Conservation (phyloP, 345 rosid species). For the Eucalyptus erythrocorys region DNA sequence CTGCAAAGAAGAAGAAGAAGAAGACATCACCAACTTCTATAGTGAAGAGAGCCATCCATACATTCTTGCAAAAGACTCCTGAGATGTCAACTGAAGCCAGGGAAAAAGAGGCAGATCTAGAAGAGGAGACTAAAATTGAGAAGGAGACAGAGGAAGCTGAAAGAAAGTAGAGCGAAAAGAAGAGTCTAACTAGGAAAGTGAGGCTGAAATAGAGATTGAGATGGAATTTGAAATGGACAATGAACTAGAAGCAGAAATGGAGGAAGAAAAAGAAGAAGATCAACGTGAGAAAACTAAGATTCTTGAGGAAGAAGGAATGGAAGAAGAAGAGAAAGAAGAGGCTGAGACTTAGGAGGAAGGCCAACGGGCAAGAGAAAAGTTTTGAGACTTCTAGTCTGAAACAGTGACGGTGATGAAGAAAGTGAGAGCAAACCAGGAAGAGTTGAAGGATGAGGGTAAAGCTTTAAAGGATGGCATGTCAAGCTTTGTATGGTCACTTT, state of each 20-base stretch:
- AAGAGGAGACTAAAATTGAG: neutral
- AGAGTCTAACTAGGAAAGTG: too few species aligned
- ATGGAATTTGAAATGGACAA: neutral
- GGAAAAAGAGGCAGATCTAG: neutral
- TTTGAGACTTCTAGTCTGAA: neutral
- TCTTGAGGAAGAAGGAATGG: neutral
- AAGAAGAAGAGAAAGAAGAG: neutral
- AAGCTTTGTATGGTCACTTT: fast-evolving
- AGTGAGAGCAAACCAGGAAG: neutral
- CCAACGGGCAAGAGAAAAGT: neutral
- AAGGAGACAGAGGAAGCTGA: too few species aligned
- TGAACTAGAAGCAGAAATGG: neutral
- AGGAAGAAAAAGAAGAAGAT: neutral
- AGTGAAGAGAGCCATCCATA: neutral
- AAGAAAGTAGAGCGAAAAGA: too few species aligned
- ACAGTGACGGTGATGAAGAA: fast-evolving
- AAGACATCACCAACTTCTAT: neutral
- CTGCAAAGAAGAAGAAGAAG: too few species aligned
- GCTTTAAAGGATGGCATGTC: neutral
- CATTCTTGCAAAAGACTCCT: neutral
- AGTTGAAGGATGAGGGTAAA: neutral
- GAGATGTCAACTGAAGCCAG: neutral
- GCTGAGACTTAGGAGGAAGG: fast-evolving
- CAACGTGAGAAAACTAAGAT: neutral
- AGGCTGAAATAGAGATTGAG: neutral